A percentile compares a stretch with the other conserved stretches of the same genome.
Evolutionary conservation across 2,329 filamentous ascomycete genomes (phyloP).

Genomic region (Fusarium zealandicum): DNA sequence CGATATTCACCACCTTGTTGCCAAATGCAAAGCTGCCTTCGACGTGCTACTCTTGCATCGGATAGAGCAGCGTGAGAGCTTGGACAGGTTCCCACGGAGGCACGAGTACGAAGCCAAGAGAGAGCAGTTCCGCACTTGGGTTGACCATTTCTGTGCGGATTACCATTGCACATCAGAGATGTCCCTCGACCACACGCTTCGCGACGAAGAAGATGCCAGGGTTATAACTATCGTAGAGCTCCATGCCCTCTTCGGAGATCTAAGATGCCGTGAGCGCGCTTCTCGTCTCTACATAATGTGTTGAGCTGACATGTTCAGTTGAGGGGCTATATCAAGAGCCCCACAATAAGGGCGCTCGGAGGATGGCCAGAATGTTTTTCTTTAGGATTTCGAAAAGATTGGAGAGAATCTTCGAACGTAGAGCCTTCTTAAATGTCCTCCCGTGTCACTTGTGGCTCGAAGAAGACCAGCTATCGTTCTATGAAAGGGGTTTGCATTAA

Average conservation of each 20-base stretch:
- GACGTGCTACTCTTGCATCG: slow-evolving; percentile 1
- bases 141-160: slow-evolving; percentile 15
- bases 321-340: too few relatives aligned
- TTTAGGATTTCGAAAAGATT: too few relatives aligned
- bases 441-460: too few relatives aligned
- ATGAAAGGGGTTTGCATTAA: too few relatives aligned
- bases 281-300: too few relatives aligned
- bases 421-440: too few relatives aligned
- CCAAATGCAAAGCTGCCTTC: slow-evolving; percentile 10
- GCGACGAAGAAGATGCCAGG: slow-evolving; percentile 11
- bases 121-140: slow-evolving; percentile 22
- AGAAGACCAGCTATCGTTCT: too few relatives aligned
- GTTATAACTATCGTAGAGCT: slow-evolving; percentile 10
- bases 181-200: slow-evolving; percentile 30
- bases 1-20: slow-evolving; percentile 13
- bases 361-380: too few relatives aligned
- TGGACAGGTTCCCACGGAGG: slow-evolving; percentile 2
- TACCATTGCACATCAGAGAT: slow-evolving; percentile 1
- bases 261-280: slow-evolving; percentile 6
- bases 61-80: background rate
- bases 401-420: too few relatives aligned
- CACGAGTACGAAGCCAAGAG: slow-evolving; percentile 1
- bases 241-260: slow-evolving; percentile 12
- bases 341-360: too few relatives aligned
- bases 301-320: too few relatives aligned